phyloP scores from a whole-genome alignment of 164 flowering plant species.

The Dillenia turbinata region DNA sequence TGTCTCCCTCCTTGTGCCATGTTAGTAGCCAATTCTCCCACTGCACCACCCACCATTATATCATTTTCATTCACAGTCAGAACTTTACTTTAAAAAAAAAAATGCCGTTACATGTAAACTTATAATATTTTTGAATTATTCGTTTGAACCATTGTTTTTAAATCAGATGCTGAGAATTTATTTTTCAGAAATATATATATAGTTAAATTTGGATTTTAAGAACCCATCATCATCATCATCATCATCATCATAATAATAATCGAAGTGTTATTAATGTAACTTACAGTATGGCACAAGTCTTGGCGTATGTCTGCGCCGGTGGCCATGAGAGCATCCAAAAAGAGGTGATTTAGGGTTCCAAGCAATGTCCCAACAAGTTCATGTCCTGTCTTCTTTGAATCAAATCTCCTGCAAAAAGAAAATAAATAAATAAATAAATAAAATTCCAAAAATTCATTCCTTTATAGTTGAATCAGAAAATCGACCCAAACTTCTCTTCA shows the following conservation, averaged over 20 bases:
- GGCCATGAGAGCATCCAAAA: constrained; percentile 34
- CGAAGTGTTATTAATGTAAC: constrained; percentile 6
- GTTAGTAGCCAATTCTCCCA: background rate
- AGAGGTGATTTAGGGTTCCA: constrained; percentile 38
- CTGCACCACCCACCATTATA: background rate
- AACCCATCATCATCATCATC: too few species aligned
- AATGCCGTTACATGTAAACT: background rate
- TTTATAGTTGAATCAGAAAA: background rate
- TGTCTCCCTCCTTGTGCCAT: background rate
- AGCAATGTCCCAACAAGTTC: constrained; percentile 31
- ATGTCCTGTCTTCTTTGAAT: constrained; percentile 19
- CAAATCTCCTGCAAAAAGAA: constrained; percentile 17
- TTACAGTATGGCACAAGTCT: constrained; percentile 38
- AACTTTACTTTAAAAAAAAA: background rate
- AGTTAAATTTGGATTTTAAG: background rate
- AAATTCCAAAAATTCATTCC: constrained; percentile 7
- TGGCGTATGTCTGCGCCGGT: constrained; percentile 43
- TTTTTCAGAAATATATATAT: background rate
- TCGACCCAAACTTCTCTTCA: too few species aligned
- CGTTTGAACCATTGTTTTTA: too few species aligned
- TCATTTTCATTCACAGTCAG: background rate
- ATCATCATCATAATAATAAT: too few species aligned
- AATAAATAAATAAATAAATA: constrained; percentile 1
- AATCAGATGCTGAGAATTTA: background rate
- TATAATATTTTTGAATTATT: too few species aligned